Evolutionary conservation across 2,329 filamentous ascomycete genomes (phyloP).

Genomic region (Trichoderma sp.): DNA sequence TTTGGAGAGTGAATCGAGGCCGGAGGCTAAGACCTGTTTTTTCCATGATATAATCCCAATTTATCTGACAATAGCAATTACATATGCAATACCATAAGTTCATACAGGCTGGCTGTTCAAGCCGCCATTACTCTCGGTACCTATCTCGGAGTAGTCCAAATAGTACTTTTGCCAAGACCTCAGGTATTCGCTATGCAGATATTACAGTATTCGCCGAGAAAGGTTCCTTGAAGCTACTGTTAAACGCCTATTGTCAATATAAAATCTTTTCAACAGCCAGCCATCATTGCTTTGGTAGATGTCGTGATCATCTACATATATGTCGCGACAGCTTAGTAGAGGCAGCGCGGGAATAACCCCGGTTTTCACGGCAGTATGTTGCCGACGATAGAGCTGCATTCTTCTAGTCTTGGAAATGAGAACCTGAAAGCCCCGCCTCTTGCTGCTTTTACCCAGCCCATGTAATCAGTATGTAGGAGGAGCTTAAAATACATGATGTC

Average conservation of each 20-base stretch:
- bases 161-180: background rate
- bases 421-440: background rate
- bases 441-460: constrained; percentile 12
- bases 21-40: too few relatives aligned
- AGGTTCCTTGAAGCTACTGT: background rate
- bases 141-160: too few relatives aligned
- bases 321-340: constrained; percentile 1
- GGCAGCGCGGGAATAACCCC: background rate
- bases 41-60: too few relatives aligned
- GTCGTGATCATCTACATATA: constrained; percentile 1
- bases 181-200: background rate
- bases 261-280: background rate
- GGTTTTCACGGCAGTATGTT: constrained; percentile 3
- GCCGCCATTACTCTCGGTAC: too few relatives aligned
- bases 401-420: too few relatives aligned
- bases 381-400: background rate
- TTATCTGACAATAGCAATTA: too few relatives aligned
- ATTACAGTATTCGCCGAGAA: background rate
- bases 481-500: background rate
- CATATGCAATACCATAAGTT: too few relatives aligned
- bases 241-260: background rate
- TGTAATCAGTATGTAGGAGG: background rate
- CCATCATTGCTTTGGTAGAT: background rate
- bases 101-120: too few relatives aligned
- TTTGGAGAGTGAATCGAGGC: too few relatives aligned